phyloP scores from a whole-genome alignment of 2,329 filamentous ascomycete species.

The Claviceps arundinis region DNA sequence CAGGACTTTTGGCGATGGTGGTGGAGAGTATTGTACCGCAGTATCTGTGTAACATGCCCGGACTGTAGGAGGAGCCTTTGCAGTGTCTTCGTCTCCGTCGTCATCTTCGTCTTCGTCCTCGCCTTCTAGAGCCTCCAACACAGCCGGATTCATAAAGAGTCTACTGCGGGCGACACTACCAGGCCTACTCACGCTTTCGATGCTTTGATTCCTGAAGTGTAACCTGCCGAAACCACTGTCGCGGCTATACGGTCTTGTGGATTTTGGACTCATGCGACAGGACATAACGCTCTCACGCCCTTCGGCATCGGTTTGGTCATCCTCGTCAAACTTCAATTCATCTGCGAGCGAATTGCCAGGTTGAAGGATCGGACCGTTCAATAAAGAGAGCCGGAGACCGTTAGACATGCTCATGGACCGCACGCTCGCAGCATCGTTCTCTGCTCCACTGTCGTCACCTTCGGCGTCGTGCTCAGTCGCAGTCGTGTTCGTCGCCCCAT shows the following conservation, averaged over 20 bases:
- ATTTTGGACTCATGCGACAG: constrained; percentile 27
- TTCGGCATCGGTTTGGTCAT: constrained; percentile 57
- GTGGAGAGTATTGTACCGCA: constrained; percentile 75
- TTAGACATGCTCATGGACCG: constrained; percentile 58
- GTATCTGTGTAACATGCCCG: constrained; percentile 55
- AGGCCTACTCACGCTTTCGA: constrained; percentile 42
- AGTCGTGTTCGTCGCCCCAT: constrained; percentile 22
- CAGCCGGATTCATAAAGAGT: constrained; percentile 38
- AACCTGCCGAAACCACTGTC: constrained; percentile 37
- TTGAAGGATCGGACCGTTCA: constrained; percentile 42
- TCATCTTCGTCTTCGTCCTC: constrained; percentile 36
- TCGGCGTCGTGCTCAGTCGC: constrained; percentile 38
- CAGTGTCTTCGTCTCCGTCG: constrained; percentile 37
- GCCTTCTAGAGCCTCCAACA: constrained; percentile 43
- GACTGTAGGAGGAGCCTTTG: constrained; percentile 14
- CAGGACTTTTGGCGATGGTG: constrained; percentile 52
- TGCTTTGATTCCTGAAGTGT: constrained; percentile 44
- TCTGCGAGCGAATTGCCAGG: constrained; percentile 74
- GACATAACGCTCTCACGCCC: constrained; percentile 51
- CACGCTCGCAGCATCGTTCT: constrained; percentile 61
- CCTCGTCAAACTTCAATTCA: constrained; percentile 75
- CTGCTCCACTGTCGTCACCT: constrained; percentile 45
- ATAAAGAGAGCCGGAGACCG: constrained; percentile 60
- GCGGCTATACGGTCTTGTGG: constrained; percentile 41
- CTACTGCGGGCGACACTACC: constrained; percentile 41